A percentile compares a stretch with the other conserved stretches of the same genome.
phyloP scores from a whole-genome alignment of 768 basidiomycete species.

The Aureoboletus auriporus region DNA sequence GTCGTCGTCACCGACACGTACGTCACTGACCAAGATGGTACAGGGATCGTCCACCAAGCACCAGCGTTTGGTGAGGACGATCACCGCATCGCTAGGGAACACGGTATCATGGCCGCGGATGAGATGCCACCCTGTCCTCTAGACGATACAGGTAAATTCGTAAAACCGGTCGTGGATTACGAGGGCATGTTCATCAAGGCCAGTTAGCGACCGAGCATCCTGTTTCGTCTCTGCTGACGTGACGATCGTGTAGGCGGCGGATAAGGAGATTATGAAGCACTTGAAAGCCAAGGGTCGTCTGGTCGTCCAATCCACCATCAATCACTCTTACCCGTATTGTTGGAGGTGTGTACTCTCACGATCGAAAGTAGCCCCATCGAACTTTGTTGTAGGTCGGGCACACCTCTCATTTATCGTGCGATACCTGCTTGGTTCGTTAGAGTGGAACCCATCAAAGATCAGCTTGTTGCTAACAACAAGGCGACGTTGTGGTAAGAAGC shows the following conservation, averaged over 20 bases:
- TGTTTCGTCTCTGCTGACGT: neutral
- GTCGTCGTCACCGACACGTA: slow-evolving; percentile 87
- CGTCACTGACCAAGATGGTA: slow-evolving; percentile 90
- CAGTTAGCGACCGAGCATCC: slow-evolving; percentile 9
- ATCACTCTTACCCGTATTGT: slow-evolving; percentile 95
- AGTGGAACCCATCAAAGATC: slow-evolving; percentile 78
- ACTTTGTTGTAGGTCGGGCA: slow-evolving; percentile 64
- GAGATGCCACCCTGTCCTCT: slow-evolving; percentile 97
- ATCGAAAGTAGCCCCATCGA: neutral
- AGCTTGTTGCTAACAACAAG: slow-evolving; percentile 88
- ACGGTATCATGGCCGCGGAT: slow-evolving; percentile 78
- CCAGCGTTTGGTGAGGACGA: slow-evolving; percentile 99
- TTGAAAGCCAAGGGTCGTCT: slow-evolving; percentile 85
- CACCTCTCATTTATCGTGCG: slow-evolving; percentile 93
- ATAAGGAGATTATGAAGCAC: slow-evolving; percentile 89
- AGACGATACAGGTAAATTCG: slow-evolving; percentile 86
- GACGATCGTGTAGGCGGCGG: slow-evolving; percentile 62
- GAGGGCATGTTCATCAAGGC: slow-evolving; percentile 89
- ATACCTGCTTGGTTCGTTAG: slow-evolving; percentile 96
- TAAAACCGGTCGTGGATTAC: slow-evolving; percentile 86
- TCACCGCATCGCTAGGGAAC: slow-evolving; percentile 84
- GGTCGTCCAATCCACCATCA: slow-evolving; percentile 80
- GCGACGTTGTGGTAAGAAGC: slow-evolving; percentile 75
- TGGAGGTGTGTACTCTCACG: slow-evolving; percentile 63
- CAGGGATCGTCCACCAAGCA: slow-evolving; percentile 98